Conservation (phyloP, 2,329 filamentous ascomycete genomes). For the Claviceps sp. region DNA sequence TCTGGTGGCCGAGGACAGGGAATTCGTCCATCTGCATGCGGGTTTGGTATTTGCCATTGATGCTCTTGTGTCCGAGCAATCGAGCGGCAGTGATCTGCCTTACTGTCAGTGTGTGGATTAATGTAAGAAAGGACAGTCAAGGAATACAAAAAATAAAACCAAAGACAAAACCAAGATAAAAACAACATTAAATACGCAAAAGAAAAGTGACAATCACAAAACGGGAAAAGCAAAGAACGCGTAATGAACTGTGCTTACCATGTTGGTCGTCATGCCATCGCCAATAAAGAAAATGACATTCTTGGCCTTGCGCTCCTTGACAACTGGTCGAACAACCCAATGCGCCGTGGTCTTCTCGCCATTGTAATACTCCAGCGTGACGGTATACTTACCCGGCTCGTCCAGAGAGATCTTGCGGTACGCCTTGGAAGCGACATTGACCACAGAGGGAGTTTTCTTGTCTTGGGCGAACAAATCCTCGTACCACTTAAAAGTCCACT, state of each 20-base stretch:
- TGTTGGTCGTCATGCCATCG: slow-evolving; percentile 60
- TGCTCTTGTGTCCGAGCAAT: slow-evolving; percentile 64
- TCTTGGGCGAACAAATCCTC: slow-evolving; percentile 73
- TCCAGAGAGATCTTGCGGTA: slow-evolving; percentile 65
- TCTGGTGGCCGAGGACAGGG: slow-evolving; percentile 75
- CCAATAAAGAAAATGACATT: slow-evolving; percentile 80
- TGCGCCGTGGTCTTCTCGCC: slow-evolving; percentile 57
- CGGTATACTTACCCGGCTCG: slow-evolving; percentile 67
- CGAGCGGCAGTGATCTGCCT: slow-evolving; percentile 59
- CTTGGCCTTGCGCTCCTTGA: slow-evolving; percentile 61
- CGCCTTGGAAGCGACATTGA: slow-evolving; percentile 68
- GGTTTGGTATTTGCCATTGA: slow-evolving; percentile 75
- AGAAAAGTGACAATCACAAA: neutral
- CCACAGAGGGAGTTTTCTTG: slow-evolving; percentile 52
- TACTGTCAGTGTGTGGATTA: neutral
- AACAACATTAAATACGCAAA: neutral
- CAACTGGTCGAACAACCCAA: slow-evolving; percentile 63
- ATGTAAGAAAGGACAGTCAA: neutral
- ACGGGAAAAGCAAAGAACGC: neutral
- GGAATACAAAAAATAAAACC: neutral
- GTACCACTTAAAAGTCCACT: slow-evolving; percentile 74
- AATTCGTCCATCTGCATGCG: slow-evolving; percentile 69
- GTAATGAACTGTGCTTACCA: slow-evolving; percentile 25
- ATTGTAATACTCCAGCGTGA: slow-evolving; percentile 63
- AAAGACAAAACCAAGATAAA: neutral